A percentile compares a stretch with the other conserved stretches of the same genome.
These are phyloP conservation scores for Oxyria digyna DNA, from an alignment of 148 eudicot genomes.

Conservation along the genomic window DNA sequence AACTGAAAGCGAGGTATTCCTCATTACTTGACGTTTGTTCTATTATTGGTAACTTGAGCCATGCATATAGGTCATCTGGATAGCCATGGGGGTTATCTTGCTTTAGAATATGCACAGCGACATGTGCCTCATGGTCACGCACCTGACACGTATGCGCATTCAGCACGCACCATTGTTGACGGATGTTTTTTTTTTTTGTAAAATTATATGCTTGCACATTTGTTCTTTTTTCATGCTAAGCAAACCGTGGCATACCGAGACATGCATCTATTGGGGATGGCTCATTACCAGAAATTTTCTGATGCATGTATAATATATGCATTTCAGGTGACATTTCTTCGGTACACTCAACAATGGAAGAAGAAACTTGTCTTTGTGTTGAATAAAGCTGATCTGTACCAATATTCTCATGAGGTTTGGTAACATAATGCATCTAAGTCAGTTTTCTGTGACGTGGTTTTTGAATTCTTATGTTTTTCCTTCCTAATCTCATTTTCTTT, in stretches of 20 bases:
- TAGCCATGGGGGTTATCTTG: not conserved
- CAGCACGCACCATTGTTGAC: not conserved
- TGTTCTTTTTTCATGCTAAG: not conserved
- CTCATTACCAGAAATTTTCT: not conserved
- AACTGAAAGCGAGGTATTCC: constrained; percentile 87
- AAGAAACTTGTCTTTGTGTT: constrained; percentile 75
- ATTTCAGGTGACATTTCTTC: constrained; percentile 82
- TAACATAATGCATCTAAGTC: not conserved
- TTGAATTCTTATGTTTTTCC: not conserved
- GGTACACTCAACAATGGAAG: constrained; percentile 96
- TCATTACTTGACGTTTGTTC: not conserved
- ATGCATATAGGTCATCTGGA: not conserved
- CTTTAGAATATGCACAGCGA: not conserved
- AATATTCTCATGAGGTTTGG: constrained; percentile 48
- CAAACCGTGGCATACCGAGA: not conserved
- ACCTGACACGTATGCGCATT: not conserved
- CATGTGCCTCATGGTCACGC: not conserved
- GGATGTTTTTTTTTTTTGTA: not conserved
- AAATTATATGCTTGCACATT: not conserved
- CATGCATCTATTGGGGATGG: not conserved
- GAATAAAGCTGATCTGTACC: constrained; percentile 82
- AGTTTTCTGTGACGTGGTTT: not conserved
- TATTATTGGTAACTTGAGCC: not conserved
- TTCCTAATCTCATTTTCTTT: not conserved
- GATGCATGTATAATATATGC: constrained; percentile 11